These are phyloP conservation scores for Speleostelium caveatum DNA, from an alignment of 78 protist species.

Conservation along the genomic window DNA sequence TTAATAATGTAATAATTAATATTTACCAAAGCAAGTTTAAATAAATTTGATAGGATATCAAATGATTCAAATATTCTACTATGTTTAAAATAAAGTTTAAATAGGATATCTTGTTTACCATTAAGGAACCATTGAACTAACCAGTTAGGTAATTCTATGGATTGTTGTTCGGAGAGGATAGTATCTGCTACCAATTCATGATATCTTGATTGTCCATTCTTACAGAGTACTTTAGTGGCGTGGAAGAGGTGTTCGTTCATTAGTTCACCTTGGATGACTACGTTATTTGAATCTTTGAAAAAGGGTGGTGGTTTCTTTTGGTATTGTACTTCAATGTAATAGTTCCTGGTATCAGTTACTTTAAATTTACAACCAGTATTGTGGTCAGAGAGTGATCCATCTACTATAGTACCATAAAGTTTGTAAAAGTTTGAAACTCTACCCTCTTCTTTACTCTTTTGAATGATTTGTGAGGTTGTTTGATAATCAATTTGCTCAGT, in stretches of 20 bases:
- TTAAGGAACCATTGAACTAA: slow-evolving; percentile 35
- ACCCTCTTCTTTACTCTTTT: not conserved
- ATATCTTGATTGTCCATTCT: slow-evolving; percentile 22
- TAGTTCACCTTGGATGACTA: slow-evolving; percentile 23
- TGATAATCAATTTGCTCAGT: slow-evolving; percentile 20
- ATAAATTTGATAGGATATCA: not conserved
- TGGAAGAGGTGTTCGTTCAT: slow-evolving; percentile 6
- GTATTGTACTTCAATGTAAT: slow-evolving; percentile 7
- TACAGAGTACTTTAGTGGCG: slow-evolving; percentile 13
- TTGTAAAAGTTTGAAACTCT: not conserved
- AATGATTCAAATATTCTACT: slow-evolving; percentile 15
- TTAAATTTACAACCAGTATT: slow-evolving; percentile 18
- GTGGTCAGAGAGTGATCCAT: not conserved
- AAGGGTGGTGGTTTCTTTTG: slow-evolving; percentile 23
- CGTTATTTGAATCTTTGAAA: slow-evolving; percentile 24
- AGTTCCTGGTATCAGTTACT: slow-evolving; percentile 1
- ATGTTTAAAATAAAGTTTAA: slow-evolving; percentile 35
- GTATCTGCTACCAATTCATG: slow-evolving; percentile 36
- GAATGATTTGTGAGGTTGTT: slow-evolving; percentile 9
- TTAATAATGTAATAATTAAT: too few species aligned
- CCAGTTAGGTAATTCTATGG: slow-evolving; percentile 20
- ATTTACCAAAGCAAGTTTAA: too few species aligned
- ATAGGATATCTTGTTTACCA: slow-evolving; percentile 3
- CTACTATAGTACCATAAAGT: not conserved
- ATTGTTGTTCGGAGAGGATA: not conserved